Base-by-base conservation (phyloP, 805 yeast genomes). In the Candida silvatica region DNA sequence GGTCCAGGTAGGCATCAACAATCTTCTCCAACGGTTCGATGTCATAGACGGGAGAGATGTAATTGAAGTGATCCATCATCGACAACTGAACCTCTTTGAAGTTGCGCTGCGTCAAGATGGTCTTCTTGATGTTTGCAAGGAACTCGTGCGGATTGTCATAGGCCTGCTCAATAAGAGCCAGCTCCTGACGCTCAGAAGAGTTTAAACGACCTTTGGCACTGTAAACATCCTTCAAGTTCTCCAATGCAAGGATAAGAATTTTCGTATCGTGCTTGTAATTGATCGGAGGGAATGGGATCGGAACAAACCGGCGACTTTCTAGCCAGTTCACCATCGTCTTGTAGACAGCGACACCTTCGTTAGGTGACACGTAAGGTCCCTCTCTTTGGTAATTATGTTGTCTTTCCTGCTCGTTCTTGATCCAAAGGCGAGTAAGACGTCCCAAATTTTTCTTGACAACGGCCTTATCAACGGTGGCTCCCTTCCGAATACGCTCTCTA, bases 91-190 rank as follows among this genome's bases (percentile, higher is more conserved):
- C 85, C 38, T 92, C 97, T 52, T 88, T 88, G 61, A 92, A 92
- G 7, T 86, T 92, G 41, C 97, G 67, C 54, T 88, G 96, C 0
- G 96, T 83, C 37, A 87, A 62, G 31, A 92, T 59, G 29, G 79
- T 77, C 47, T 80, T 80, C 58, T 92, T 92, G 37, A 92, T 73
- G 42, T 95, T 72, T 12, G 80, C 81, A 38, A 92, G 63, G 41
- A 88, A 80, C 51, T 94, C 97, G 54, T 87, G 95, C 0, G 99
- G 99, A 46, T 86, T 85, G 49, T 92, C 99, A 53, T 86, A 92
- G 0, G 97, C 97, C 50, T 87, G 94, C 51, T 92, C 98, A 31
- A 92, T 86, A 41, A 90, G 63, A 0, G 96, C 92, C 40, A 92
- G 61, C 49, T 92, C 98, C 57, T 90, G 97, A 43, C 97, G 69